A percentile compares a stretch with the other conserved stretches of the same genome.
These are phyloP conservation scores for Chlorella vulgaris DNA, from an alignment of 139 green algal species.

Conservation along the genomic window DNA sequence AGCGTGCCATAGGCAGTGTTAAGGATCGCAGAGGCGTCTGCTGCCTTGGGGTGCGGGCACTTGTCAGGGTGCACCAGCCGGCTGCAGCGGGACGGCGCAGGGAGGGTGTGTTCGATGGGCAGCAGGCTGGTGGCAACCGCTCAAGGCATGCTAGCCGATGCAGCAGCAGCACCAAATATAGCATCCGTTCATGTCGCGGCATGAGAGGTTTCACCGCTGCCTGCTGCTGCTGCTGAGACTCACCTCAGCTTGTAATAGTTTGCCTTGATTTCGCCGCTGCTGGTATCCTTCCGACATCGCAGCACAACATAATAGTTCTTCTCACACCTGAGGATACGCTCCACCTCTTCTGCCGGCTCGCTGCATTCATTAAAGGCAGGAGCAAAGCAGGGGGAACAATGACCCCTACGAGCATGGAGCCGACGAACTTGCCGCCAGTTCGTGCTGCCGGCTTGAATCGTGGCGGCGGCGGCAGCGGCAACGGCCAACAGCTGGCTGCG, in stretches of 20 bases:
- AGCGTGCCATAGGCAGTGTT: constrained; percentile 34
- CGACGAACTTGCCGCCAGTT: neutral
- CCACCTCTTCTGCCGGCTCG: constrained; percentile 7
- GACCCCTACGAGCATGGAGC: neutral
- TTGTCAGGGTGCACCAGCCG: constrained; percentile 40
- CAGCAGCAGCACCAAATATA: neutral
- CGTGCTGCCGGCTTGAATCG: too few species aligned
- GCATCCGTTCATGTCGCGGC: neutral
- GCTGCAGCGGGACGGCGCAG: neutral
- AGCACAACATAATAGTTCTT: constrained; percentile 18
- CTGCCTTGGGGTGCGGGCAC: constrained; percentile 17
- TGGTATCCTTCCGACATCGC: constrained; percentile 33
- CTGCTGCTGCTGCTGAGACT: neutral
- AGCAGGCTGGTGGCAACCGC: neutral
- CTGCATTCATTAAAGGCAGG: neutral
- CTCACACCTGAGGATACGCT: constrained; percentile 22
- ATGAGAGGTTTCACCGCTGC: neutral
- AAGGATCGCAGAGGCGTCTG: neutral
- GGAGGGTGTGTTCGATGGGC: neutral
- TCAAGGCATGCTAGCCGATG: neutral
- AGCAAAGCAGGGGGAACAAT: neutral
- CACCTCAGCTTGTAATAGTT: constrained; percentile 33
- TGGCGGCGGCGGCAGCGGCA: too few species aligned
- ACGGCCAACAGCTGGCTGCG: too few species aligned
- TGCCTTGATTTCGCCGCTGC: neutral